A percentile compares a stretch with the other conserved stretches of the same genome.
Conservation (phyloP, 2,329 filamentous ascomycete genomes). For the Diaporthe amygdali region DNA sequence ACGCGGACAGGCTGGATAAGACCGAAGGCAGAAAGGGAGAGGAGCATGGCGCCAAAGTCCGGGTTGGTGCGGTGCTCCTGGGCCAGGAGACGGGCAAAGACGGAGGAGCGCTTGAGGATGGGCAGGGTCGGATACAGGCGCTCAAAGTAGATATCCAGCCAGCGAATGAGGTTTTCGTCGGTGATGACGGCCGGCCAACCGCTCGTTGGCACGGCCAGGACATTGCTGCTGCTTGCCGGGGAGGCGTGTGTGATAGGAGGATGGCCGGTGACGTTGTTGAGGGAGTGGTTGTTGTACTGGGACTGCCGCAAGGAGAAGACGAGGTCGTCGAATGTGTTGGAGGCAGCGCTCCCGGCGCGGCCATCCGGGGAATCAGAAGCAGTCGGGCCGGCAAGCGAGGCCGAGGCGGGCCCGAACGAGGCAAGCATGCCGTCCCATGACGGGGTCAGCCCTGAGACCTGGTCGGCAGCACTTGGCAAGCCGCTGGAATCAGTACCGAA, state of each 20-base stretch:
- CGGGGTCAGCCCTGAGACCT: not conserved
- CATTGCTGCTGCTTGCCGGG: conserved; percentile 17
- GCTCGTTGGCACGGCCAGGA: not conserved
- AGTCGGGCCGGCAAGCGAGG: conserved; percentile 1
- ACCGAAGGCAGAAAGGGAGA: conserved; percentile 19
- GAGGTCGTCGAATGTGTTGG: conserved; percentile 8
- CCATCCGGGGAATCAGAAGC: not conserved
- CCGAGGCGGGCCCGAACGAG: conserved; percentile 3
- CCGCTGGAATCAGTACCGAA: conserved; percentile 3
- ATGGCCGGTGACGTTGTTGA: conserved; percentile 1
- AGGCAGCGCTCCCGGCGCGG: conserved; percentile 6
- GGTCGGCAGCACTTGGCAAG: conserved; percentile 5
- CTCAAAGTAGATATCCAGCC: conserved; percentile 22
- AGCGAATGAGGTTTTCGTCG: conserved; percentile 22
- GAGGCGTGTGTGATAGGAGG: conserved; percentile 11
- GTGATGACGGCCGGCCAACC: conserved; percentile 17
- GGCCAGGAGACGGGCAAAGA: conserved; percentile 18
- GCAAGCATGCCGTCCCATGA: conserved; percentile 21
- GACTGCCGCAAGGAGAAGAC: conserved; percentile 13
- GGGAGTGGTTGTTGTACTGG: conserved; percentile 4
- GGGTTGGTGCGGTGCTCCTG: conserved; percentile 19
- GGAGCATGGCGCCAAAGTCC: conserved; percentile 21
- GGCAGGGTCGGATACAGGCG: conserved; percentile 20
- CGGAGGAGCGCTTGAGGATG: conserved; percentile 18
- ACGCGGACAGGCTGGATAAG: conserved; percentile 21